Percentiles rank a stretch among this genome's conserved stretches.
Conservation (phyloP, 1,284 basidiomycete species). For the Serendipita sp. region DNA sequence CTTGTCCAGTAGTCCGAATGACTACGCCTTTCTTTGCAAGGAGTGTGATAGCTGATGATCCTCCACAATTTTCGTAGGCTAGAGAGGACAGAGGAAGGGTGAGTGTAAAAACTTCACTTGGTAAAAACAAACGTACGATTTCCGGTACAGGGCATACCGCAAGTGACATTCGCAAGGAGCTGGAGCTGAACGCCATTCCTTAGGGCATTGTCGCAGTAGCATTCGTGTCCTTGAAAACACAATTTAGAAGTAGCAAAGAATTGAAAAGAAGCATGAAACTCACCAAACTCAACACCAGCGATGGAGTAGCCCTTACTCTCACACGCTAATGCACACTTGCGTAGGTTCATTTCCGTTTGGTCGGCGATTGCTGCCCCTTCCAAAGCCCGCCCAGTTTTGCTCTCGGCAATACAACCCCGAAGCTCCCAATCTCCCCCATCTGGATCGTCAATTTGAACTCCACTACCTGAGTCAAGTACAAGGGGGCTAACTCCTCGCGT, state of each 20-base stretch:
- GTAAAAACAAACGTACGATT: background rate
- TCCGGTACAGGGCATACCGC: slow-evolving; percentile 1
- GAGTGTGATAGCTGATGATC: background rate
- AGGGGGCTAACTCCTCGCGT: background rate
- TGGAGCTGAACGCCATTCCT: background rate
- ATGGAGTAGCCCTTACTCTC: background rate
- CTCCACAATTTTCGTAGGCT: slow-evolving; percentile 4
- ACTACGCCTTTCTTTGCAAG: background rate
- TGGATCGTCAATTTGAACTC: background rate
- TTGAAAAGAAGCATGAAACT: background rate
- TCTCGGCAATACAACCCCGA: background rate
- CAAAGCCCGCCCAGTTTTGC: background rate
- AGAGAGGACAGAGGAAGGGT: too few relatives aligned
- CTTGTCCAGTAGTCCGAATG: background rate
- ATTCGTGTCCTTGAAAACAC: background rate
- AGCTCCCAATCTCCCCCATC: background rate
- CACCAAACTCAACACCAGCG: slow-evolving; percentile 2
- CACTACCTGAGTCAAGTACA: background rate
- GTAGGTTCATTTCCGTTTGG: background rate
- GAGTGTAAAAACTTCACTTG: background rate
- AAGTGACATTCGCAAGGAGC: background rate
- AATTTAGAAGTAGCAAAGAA: background rate
- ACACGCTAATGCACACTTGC: background rate
- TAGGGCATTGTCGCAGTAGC: background rate
- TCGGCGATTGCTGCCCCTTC: background rate